phyloP scores from a whole-genome alignment of 1,139 yeast genomes.

The Yamadazyma dushanensis region DNA sequence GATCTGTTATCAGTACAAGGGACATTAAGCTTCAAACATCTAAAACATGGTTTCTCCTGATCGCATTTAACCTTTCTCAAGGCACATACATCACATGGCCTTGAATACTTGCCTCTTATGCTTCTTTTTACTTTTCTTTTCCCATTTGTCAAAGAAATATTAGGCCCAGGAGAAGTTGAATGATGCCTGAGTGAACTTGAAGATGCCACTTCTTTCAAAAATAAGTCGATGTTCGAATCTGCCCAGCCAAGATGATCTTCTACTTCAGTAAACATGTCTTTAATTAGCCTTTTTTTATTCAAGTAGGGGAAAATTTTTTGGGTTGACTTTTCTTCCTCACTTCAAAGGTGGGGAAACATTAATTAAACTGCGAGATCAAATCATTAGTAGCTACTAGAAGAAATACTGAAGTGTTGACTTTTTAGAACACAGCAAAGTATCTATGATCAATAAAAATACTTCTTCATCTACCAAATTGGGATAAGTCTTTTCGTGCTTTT shows the following conservation, averaged over 20 bases:
- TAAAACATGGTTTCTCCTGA: constrained; percentile 30
- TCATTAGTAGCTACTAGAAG: too few species aligned
- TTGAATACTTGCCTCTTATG: constrained; percentile 20
- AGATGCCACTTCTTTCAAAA: neutral
- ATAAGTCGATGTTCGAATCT: constrained; percentile 5
- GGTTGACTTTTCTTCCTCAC: too few species aligned
- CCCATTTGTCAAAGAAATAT: neutral
- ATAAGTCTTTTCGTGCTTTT: too few species aligned
- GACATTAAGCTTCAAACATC: constrained; percentile 33
- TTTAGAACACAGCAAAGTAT: too few species aligned
- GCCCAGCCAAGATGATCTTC: neutral
- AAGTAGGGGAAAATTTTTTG: too few species aligned
- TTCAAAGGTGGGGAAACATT: neutral
- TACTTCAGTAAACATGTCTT: constrained; percentile 4
- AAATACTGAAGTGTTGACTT: too few species aligned
- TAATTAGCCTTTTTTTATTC: too few species aligned
- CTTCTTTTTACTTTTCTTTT: constrained; percentile 11
- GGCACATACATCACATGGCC: constrained; percentile 45
- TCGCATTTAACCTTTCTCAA: constrained; percentile 42
- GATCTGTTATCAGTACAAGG: constrained; percentile 38
- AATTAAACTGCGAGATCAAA: neutral
- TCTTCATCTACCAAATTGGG: too few species aligned
- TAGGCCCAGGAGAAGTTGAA: neutral
- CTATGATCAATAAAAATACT: too few species aligned
- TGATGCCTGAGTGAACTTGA: neutral